Evolutionary conservation across 2,329 filamentous ascomycete species (phyloP), one percentile per base, ranked within the genome.

Genomic region (Domatiomyces globalis): DNA sequence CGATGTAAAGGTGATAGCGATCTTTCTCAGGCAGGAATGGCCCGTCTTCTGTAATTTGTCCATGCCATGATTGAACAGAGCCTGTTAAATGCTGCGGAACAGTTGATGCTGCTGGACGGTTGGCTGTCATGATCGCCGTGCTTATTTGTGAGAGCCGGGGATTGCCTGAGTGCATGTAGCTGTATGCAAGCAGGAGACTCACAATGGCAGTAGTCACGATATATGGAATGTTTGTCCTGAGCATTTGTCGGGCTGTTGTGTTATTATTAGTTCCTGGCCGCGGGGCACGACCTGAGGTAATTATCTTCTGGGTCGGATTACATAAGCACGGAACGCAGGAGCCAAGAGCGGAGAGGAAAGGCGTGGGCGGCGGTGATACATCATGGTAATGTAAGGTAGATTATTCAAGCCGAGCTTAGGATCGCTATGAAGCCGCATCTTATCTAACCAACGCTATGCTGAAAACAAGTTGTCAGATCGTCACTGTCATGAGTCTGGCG

Each of bases 1-100:
- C 74, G 43, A 78, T 73, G 58, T 77, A 78, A 1, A 79, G 63
- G 59, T 78, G 75, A 62, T 79, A 79, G 43, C 76, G 69, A 46
- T 69, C 69, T 39, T 67, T 69, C 56, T 76, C 73, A 1, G 74
- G 71, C 5, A 69, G 67, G 58, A 78, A 79, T 15, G 71, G 64
- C 12, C 70, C 69, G 15, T 68, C 65, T 22, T 66, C 59, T 17
- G 69, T 67, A 52, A 78, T 74, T 47, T 70, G 65, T 50, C 73
- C 74, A 56, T 78, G 75, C 71, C 75, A 78, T 42, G 59, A 60
- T 19, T 60, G 47, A 5, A 48, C 49, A 10, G 51, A 53, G 19
- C 57, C 57, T 2, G 48, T 49, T 17, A 60, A 52, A 42, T 60
- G 58, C 47, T 55, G 52, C 18, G 49, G 33, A 17, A 60, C 57